Evolutionary conservation across 305 asterid genomes (phyloP), one percentile per base, ranked within the genome.

Genomic region (Vinca major): DNA sequence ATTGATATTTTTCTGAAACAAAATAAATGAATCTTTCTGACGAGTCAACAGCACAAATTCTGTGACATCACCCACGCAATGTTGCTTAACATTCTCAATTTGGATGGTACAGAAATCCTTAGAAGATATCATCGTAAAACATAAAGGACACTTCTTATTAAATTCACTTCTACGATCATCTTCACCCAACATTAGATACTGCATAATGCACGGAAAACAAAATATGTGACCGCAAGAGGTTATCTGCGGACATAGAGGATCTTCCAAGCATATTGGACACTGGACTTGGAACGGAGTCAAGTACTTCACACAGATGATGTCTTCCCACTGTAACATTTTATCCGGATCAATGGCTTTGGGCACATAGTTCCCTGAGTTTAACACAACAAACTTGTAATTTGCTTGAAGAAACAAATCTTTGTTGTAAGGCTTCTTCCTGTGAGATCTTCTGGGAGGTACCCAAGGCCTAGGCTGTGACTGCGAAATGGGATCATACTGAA

Each of bases 351-450:
- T 79, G 16, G 82, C 79, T 56, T 82, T 88, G 4, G 84, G 86
- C 2, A 78, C 75, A 77, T 86, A 81, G 77, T 80, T 81, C 60
- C 94, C 94, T 7, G 97, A 81, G 79, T 89, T 95, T 64, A 93
- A 82, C 71, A 93, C 70, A 26, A 89, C 94, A 84, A 93, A 93
- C 86, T 85, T 88, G 88, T 86, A 93, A 75, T 90, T 93, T 65
- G 97, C 98, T 80, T 93, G 98, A 74, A 93, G 87, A 78, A 93
- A 93, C 73, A 93, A 83, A 77, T 93, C 98, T 83, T 89, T 93
- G 80, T 93, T 90, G 73, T 90, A 93, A 63, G 96, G 95, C 74
- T 74, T 93, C 75, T 89, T 84, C 85, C 75, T 87, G 20, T 64
- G 80, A 60, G 81, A 85, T 75, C 89, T 80, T 67, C 89, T 81